These are phyloP conservation scores for Aspergillus egyptiacus DNA, from an alignment of 495 filamentous ascomycete species.

Conservation along the genomic window DNA sequence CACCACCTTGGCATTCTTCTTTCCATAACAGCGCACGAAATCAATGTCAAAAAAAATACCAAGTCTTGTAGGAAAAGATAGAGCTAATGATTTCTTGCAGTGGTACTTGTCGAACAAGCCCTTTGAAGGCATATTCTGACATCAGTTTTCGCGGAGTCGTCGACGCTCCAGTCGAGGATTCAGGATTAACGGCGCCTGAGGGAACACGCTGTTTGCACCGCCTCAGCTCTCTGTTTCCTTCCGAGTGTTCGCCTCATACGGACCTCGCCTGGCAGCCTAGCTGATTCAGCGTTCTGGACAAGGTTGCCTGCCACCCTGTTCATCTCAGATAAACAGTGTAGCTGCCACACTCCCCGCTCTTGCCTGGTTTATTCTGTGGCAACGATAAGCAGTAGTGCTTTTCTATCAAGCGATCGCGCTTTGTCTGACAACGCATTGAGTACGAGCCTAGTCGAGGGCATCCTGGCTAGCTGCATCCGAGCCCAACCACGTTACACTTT, in stretches of 20 bases:
- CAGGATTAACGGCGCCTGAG: slow-evolving; percentile 21
- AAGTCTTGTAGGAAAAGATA: slow-evolving; percentile 14
- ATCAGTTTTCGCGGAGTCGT: slow-evolving; percentile 18
- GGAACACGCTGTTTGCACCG: slow-evolving; percentile 24
- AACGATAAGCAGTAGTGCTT: slow-evolving; percentile 22
- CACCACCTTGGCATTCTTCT: slow-evolving; percentile 18
- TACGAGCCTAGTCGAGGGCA: slow-evolving; percentile 30
- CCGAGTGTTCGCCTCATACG: slow-evolving; percentile 13
- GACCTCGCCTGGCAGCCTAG: slow-evolving; percentile 25
- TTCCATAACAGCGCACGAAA: slow-evolving; percentile 31
- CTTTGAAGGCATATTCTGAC: slow-evolving; percentile 20
- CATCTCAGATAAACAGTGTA: slow-evolving; percentile 29
- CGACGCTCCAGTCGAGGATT: slow-evolving; percentile 18
- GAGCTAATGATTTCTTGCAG: slow-evolving; percentile 29
- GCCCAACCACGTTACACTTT: slow-evolving; percentile 48
- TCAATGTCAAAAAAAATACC: slow-evolving; percentile 6
- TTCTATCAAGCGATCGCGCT: slow-evolving; percentile 26
- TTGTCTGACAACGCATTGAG: slow-evolving; percentile 46
- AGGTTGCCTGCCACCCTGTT: slow-evolving; percentile 27
- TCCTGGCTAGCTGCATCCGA: slow-evolving; percentile 43
- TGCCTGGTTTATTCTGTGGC: slow-evolving; percentile 12
- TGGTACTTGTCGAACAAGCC: slow-evolving; percentile 16
- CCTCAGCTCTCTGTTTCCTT: slow-evolving; percentile 23
- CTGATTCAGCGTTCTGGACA: slow-evolving; percentile 12
- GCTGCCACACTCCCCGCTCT: slow-evolving; percentile 17